Conservation (phyloP, 2,329 filamentous ascomycete genomes). For the Nemania bipapillata region DNA sequence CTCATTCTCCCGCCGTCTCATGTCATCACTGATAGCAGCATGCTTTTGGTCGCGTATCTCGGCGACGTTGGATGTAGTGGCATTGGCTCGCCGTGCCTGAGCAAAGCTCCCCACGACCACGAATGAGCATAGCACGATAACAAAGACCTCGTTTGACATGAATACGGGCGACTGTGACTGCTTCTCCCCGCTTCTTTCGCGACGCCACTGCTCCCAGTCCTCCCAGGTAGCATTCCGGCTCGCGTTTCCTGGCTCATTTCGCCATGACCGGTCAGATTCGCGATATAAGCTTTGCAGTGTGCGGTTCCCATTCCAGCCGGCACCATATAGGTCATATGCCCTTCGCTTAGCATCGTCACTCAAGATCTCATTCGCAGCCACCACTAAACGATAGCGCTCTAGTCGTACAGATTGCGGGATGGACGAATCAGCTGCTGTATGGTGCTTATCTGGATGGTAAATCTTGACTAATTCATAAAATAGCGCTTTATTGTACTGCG, state of each 20-base stretch:
- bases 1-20: constrained; percentile 64
- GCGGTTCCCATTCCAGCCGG: constrained; percentile 76
- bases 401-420: constrained; percentile 72
- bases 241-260: constrained; percentile 59
- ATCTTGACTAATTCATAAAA: constrained; percentile 95
- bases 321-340: constrained; percentile 83
- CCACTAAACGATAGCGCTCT: constrained; percentile 90
- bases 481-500: constrained; percentile 80
- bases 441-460: constrained; percentile 85
- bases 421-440: constrained; percentile 55
- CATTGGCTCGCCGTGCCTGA: constrained; percentile 76
- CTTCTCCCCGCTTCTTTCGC: constrained; percentile 59
- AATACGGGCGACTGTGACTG: constrained; percentile 67
- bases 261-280: constrained; percentile 61
- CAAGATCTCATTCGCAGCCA: constrained; percentile 88
- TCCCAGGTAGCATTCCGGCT: constrained; percentile 92
- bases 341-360: constrained; percentile 80
- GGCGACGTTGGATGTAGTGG: constrained; percentile 69
- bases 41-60: constrained; percentile 75
- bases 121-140: constrained; percentile 74
- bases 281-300: constrained; percentile 60
- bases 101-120: constrained; percentile 75
- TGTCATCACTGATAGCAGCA: constrained; percentile 70
- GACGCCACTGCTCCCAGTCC: constrained; percentile 89
- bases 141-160: constrained; percentile 83